These are phyloP conservation scores for Penicillium freii DNA, from an alignment of 2,329 filamentous ascomycete genomes.

Conservation along the genomic window DNA sequence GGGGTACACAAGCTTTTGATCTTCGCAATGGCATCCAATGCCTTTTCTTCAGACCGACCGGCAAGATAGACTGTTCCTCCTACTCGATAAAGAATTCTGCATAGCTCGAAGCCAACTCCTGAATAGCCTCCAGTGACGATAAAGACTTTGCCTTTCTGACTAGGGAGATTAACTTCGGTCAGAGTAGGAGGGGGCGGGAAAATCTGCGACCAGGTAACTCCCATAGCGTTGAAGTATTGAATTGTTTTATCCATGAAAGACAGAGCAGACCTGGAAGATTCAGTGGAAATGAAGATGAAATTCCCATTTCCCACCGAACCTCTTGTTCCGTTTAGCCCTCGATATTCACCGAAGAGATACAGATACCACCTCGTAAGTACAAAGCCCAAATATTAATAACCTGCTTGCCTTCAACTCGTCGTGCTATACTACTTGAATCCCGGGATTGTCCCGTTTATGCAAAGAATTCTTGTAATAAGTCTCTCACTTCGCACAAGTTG, in stretches of 20 bases:
- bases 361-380: not conserved
- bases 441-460: not conserved
- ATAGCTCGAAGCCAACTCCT: slow-evolving; percentile 27
- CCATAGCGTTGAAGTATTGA: slow-evolving; percentile 7
- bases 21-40: slow-evolving; percentile 33
- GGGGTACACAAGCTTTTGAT: slow-evolving; percentile 20
- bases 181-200: slow-evolving; percentile 21
- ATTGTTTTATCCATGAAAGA: not conserved
- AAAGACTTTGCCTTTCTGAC: slow-evolving; percentile 26
- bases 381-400: not conserved
- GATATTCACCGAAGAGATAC: not conserved
- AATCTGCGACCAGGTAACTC: slow-evolving; percentile 19
- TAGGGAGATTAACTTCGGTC: slow-evolving; percentile 23
- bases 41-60: slow-evolving; percentile 29
- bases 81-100: slow-evolving; percentile 22
- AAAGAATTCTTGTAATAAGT: too few relatives aligned
- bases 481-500: too few relatives aligned
- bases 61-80: slow-evolving; percentile 29
- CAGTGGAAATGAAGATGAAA: not conserved
- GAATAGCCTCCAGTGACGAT: slow-evolving; percentile 28
- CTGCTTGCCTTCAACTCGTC: not conserved
- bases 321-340: not conserved
- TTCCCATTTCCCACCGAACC: not conserved
- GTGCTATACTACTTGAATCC: too few relatives aligned
- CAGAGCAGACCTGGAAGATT: not conserved